Evolutionary conservation across 1,284 basidiomycete species (phyloP).

Genomic region (Malassezia slooffiae): DNA sequence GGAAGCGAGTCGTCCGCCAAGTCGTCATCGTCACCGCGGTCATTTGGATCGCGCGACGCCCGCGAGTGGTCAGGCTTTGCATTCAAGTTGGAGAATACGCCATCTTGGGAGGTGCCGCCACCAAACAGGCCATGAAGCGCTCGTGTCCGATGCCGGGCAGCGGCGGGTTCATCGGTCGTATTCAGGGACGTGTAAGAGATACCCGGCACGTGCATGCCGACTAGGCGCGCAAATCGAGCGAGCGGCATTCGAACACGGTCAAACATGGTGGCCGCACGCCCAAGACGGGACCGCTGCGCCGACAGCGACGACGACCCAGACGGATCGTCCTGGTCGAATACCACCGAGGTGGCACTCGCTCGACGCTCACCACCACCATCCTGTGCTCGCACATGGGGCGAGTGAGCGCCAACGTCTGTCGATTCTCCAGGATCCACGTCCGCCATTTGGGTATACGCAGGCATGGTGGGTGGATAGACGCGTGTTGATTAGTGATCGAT

Average conservation of each 20-base stretch:
- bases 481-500: too few relatives aligned
- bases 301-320: too few relatives aligned
- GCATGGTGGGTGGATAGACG: too few relatives aligned
- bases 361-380: too few relatives aligned
- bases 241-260: constrained; percentile 28
- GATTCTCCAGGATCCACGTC: too few relatives aligned
- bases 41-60: constrained; percentile 26
- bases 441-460: too few relatives aligned
- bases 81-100: constrained; percentile 87
- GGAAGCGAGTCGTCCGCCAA: constrained; percentile 51
- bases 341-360: too few relatives aligned
- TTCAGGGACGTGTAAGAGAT: constrained; percentile 22
- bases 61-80: constrained; percentile 63
- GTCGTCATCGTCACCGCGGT: constrained; percentile 56
- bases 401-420: too few relatives aligned
- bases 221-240: constrained; percentile 37
- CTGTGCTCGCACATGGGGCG: too few relatives aligned
- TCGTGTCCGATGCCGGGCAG: constrained; percentile 8
- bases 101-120: constrained; percentile 75
- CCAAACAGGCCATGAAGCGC: constrained; percentile 49
- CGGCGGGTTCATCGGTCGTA: constrained; percentile 16
- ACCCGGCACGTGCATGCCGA: constrained; percentile 43
- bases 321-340: too few relatives aligned
- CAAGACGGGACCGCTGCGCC: too few relatives aligned
- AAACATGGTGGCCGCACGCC: not conserved